Conservation (phyloP, 805 yeast species). For the Yarrowia sp. region DNA sequence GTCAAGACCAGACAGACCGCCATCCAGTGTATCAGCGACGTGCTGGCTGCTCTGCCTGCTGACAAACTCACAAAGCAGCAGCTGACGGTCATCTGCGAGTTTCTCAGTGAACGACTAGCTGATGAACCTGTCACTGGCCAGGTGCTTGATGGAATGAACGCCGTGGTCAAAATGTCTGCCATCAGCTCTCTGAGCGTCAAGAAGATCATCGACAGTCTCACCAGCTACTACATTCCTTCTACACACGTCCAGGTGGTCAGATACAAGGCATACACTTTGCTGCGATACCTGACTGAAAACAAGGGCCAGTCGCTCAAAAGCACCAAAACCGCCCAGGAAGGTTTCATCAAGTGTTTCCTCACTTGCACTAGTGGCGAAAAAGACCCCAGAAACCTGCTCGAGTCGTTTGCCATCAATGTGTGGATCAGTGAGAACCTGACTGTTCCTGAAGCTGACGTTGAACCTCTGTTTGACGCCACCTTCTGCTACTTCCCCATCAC, state of each 20-base stretch:
- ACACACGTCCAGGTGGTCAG: constrained; percentile 30
- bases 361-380: constrained; percentile 85
- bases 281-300: constrained; percentile 54
- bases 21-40: constrained; percentile 53
- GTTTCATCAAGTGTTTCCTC: constrained; percentile 63
- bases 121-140: constrained; percentile 64
- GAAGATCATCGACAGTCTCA: constrained; percentile 46
- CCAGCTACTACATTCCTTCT: constrained; percentile 50
- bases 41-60: constrained; percentile 49
- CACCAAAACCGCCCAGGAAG: constrained; percentile 49
- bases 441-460: constrained; percentile 54
- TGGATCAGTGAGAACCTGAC: constrained; percentile 55
- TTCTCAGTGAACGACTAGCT: constrained; percentile 69
- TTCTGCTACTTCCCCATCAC: constrained; percentile 98
- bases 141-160: constrained; percentile 61
- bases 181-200: constrained; percentile 51
- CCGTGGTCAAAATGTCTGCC: constrained; percentile 61
- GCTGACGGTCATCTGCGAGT: constrained; percentile 53
- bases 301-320: constrained; percentile 31
- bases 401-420: constrained; percentile 66
- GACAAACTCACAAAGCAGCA: constrained; percentile 51
- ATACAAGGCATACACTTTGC: constrained; percentile 60
- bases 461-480: constrained; percentile 82
- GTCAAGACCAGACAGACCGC: constrained; percentile 58
- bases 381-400: constrained; percentile 85